These are phyloP conservation scores for Ettlia oleoabundans DNA, from an alignment of 139 green algal species.

Conservation along the genomic window DNA sequence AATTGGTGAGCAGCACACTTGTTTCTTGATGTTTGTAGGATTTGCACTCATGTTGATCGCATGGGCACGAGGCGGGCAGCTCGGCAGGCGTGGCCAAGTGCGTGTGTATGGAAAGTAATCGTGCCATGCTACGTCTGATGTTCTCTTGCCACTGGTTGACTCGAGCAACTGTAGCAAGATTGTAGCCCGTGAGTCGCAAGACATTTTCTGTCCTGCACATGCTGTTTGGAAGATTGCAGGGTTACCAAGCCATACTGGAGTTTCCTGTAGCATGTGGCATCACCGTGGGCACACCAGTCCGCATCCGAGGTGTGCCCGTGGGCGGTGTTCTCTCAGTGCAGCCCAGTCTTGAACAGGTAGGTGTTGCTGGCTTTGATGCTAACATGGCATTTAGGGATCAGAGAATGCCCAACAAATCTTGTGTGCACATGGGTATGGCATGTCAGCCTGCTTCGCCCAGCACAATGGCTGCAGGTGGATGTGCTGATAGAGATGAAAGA, in stretches of 20 bases:
- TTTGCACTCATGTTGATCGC: constrained; percentile 53
- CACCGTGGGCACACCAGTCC: constrained; percentile 91
- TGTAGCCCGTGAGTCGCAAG: too few species aligned
- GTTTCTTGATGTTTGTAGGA: too few species aligned
- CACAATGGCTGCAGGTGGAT: constrained; percentile 62
- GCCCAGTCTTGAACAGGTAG: constrained; percentile 82
- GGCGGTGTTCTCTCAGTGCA: constrained; percentile 89
- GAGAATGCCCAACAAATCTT: too few species aligned
- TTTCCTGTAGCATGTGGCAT: constrained; percentile 97
- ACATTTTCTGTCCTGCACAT: neutral
- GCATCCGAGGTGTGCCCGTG: constrained; percentile 76
- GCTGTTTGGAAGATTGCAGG: constrained; percentile 2
- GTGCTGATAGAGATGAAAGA: constrained; percentile 90
- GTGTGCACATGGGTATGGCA: neutral
- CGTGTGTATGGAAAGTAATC: neutral
- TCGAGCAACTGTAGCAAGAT: too few species aligned
- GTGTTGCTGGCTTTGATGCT: too few species aligned
- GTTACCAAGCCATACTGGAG: constrained; percentile 74
- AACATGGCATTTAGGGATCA: too few species aligned
- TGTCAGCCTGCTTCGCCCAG: neutral
- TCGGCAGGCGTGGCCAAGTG: constrained; percentile 43
- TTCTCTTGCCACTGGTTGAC: too few species aligned
- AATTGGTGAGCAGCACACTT: too few species aligned
- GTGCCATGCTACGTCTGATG: too few species aligned
- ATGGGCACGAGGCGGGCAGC: constrained; percentile 62